Evolutionary conservation across 1,284 basidiomycete genomes (phyloP), one percentile per base, ranked within the genome.

Genomic region (Rhodotorula sp.): DNA sequence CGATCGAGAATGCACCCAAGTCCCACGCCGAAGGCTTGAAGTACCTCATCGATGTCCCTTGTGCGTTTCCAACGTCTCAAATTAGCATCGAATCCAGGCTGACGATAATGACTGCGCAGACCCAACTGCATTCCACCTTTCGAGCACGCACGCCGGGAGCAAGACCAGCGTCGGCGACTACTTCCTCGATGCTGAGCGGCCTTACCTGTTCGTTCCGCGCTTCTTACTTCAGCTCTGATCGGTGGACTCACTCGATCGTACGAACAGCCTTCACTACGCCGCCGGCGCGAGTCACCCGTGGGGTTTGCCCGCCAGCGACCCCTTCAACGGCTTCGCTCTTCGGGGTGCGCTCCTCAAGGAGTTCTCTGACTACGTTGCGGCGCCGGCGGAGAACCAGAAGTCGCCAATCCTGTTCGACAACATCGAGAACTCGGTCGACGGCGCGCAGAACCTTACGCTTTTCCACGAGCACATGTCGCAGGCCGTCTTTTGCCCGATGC

Each of bases 251-350:
- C n/a, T 1, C 10, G 17, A 19, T 61, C 34, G 16, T 27, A 12
- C 42, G 10, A 41, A 19, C 66, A 66, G 64, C 25, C 25, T 76
- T 12, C 72, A 74, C 55, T 76, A 76, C 61, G 72, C 70, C 60
- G 72, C 72, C 27, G 67, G 68, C 17, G 67, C 68, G 4, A 55
- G 55, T 2, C 74, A 76, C 60, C 72, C 74, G 13, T 76, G 74
- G 74, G 70, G 70, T 2, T 60, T 67, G 3, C 66, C 74, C 19
- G 63, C 70, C 7, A 70, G 66, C 23, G 74, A 76, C 27, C 72
- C 74, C 4, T 76, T 76, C 70, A 76, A 76, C 59, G 74, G 74
- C 55, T 76, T 76, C 62, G 72, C 74, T 34, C 70, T 76, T 27
- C 74, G 74, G 17, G 63, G 60, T 41, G 65, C 55, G 10, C 65